phyloP scores from a whole-genome alignment of 2,329 filamentous ascomycete genomes.

The Endoconidiophora polonica region DNA sequence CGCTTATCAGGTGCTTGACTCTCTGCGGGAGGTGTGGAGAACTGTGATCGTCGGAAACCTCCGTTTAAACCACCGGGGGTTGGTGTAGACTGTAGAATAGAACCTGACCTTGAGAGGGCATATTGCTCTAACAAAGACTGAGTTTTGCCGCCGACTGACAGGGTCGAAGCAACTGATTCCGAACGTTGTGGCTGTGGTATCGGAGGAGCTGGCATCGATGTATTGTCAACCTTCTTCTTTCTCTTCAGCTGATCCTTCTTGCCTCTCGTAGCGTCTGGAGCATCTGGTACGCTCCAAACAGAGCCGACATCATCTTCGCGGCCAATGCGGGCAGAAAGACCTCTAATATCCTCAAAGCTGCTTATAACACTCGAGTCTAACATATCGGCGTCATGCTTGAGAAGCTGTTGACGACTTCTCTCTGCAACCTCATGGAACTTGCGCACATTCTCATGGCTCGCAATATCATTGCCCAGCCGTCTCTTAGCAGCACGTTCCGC shows the following conservation, averaged over 20 bases:
- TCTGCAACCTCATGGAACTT: slow-evolving; percentile 12
- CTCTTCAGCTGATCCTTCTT: slow-evolving; percentile 7
- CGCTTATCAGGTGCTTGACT: slow-evolving; percentile 14
- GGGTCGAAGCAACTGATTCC: slow-evolving; percentile 9
- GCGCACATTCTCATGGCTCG: slow-evolving; percentile 1
- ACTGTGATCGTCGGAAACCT: slow-evolving; percentile 10
- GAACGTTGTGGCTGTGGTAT: slow-evolving; percentile 3
- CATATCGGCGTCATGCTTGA: slow-evolving; percentile 24
- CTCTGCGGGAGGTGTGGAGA: slow-evolving; percentile 7
- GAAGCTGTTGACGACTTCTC: slow-evolving; percentile 18
- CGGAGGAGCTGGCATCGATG: slow-evolving; percentile 6
- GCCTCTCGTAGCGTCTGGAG: neutral
- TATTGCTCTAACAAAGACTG: slow-evolving; percentile 12
- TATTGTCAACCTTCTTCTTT: slow-evolving; percentile 2
- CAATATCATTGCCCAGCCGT: slow-evolving; percentile 11
- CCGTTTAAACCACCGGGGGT: slow-evolving; percentile 17
- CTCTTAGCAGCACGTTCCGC: slow-evolving; percentile 14
- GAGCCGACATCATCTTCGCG: slow-evolving; percentile 15
- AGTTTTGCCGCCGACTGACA: slow-evolving; percentile 12
- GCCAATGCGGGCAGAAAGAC: slow-evolving; percentile 22
- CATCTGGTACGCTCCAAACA: slow-evolving; percentile 11
- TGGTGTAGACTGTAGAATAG: slow-evolving; percentile 3
- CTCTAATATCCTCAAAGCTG: slow-evolving; percentile 24
- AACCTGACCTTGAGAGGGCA: slow-evolving; percentile 7
- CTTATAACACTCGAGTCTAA: slow-evolving; percentile 27